A percentile compares a stretch with the other conserved stretches of the same genome.
Conservation (phyloP, 257 asterid genomes). For the Ballota nigra region DNA sequence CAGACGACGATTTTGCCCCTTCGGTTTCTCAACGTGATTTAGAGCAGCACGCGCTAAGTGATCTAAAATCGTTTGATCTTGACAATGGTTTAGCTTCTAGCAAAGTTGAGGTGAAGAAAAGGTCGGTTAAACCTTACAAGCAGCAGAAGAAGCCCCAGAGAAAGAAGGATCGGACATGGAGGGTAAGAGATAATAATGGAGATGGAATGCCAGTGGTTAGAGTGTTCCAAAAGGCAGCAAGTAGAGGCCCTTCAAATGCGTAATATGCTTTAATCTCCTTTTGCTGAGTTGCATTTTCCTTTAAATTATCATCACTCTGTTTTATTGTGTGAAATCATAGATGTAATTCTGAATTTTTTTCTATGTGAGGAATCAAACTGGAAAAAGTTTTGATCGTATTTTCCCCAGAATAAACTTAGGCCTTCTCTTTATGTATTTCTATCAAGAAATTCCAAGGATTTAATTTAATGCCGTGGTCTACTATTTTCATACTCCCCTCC, state of each 20-base stretch:
- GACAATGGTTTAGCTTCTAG: conserved; percentile 58
- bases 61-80: conserved; percentile 67
- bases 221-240: conserved; percentile 69
- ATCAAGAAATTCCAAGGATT: neutral
- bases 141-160: conserved; percentile 85
- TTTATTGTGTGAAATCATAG: neutral
- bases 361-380: too few relatives aligned
- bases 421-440: neutral
- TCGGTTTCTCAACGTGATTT: conserved; percentile 33
- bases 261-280: neutral
- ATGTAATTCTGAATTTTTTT: too few relatives aligned
- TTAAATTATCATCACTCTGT: neutral
- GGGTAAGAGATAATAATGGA: conserved; percentile 49
- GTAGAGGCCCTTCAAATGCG: conserved; percentile 48
- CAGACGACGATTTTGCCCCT: conserved; percentile 28
- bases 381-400: neutral
- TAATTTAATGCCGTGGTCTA: too few relatives aligned
- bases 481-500: too few relatives aligned
- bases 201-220: conserved; percentile 87
- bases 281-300: neutral
- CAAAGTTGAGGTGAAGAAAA: conserved; percentile 35
- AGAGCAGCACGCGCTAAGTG: conserved; percentile 65
- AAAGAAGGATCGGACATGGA: conserved; percentile 87
- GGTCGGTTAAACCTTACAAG: conserved; percentile 55
- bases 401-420: neutral